A percentile compares a stretch with the other conserved stretches of the same genome.
These are phyloP conservation scores for Phialocephala subalpina DNA, from an alignment of 2,329 filamentous ascomycete species.

Conservation along the genomic window DNA sequence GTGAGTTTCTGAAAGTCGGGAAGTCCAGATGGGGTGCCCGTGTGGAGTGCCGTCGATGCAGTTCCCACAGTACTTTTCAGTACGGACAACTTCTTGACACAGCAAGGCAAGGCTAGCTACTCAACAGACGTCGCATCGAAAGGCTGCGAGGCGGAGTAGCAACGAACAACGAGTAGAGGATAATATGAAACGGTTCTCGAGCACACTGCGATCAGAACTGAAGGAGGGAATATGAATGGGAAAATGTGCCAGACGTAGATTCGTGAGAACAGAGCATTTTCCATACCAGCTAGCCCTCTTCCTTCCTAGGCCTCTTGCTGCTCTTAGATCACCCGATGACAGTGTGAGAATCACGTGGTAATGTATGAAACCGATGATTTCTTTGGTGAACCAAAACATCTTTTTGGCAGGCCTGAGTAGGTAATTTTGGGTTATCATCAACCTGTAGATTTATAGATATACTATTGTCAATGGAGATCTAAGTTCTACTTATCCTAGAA, in stretches of 20 bases:
- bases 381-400: not conserved
- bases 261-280: not conserved
- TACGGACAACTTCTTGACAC: not conserved
- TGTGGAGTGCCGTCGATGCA: not conserved
- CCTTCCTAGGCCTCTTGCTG: not conserved
- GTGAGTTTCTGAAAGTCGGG: not conserved
- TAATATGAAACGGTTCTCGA: slow-evolving; percentile 1
- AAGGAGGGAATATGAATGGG: slow-evolving; percentile 5
- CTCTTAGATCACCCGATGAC: not conserved
- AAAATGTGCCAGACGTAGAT: slow-evolving; percentile 6
- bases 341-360: not conserved
- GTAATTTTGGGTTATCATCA: not conserved
- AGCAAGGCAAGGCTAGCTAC: slow-evolving; percentile 2
- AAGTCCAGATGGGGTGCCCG: not conserved
- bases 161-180: not conserved
- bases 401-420: not conserved
- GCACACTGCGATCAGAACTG: not conserved
- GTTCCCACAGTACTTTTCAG: slow-evolving; percentile 5
- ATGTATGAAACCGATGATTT: not conserved
- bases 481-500: not conserved
- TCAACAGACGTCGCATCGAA: slow-evolving; percentile 3
- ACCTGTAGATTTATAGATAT: not conserved
- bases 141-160: not conserved
- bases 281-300: not conserved
- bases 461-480: not conserved